Percentiles rank a stretch among this genome's conserved stretches.
These are phyloP conservation scores for Articulospora tetracladia DNA, from an alignment of 495 filamentous ascomycete genomes.

Conservation along the genomic window DNA sequence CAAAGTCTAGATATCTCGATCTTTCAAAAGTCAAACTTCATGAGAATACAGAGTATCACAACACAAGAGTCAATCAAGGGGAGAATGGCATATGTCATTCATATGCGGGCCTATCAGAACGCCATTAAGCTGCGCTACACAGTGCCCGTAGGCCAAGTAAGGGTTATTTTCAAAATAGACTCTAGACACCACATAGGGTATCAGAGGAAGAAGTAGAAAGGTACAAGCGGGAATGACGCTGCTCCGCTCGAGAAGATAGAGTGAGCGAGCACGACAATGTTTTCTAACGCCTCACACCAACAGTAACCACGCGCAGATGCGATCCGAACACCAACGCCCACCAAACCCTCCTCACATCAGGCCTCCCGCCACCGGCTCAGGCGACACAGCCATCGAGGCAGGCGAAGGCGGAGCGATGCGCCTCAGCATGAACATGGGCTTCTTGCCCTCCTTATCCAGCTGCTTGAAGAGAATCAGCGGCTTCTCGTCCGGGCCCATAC, in stretches of 20 bases:
- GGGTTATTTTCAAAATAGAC: not conserved
- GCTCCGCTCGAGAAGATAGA: too few relatives aligned
- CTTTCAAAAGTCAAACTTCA: too few relatives aligned
- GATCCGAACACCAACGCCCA: not conserved
- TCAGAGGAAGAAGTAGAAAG: not conserved
- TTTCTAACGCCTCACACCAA: not conserved
- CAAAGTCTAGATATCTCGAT: too few relatives aligned
- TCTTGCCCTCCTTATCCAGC: conserved; percentile 85
- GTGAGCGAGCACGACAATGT: not conserved
- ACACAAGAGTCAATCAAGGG: too few relatives aligned
- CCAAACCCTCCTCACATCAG: not conserved
- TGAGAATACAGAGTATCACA: too few relatives aligned
- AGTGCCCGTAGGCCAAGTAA: not conserved
- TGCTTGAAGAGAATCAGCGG: conserved; percentile 94
- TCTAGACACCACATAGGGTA: not conserved
- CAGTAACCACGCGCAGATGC: not conserved
- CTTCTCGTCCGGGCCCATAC: conserved; percentile 82
- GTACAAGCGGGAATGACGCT: not conserved
- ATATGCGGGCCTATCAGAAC: too few relatives aligned
- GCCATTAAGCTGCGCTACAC: too few relatives aligned
- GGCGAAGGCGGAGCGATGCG: conserved; percentile 43
- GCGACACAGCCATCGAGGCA: not conserved
- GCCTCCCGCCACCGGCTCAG: not conserved
- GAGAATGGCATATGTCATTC: too few relatives aligned
- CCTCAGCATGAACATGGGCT: conserved; percentile 97